Conservation (phyloP, 148 eudicot species). For the Vaccinium macrocarpon region DNA sequence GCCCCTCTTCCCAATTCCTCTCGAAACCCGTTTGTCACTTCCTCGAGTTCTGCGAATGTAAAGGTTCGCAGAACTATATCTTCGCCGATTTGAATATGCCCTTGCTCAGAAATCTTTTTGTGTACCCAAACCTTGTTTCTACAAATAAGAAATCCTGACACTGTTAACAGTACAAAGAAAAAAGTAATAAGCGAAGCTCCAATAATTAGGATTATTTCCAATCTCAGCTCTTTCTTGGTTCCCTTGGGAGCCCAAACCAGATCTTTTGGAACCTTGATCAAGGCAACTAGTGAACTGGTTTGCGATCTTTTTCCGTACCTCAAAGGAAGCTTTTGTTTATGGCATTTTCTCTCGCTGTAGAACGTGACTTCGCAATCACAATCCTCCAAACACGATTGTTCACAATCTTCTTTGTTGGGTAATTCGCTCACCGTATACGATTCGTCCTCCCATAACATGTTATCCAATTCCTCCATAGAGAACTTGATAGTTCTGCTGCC, state of each 20-base stretch:
- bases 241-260: background rate
- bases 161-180: background rate
- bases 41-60: slow-evolving; percentile 12
- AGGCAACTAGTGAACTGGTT: background rate
- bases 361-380: too few species aligned
- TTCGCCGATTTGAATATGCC: background rate
- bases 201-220: background rate
- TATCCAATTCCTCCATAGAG: too few species aligned
- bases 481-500: too few species aligned
- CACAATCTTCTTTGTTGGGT: too few species aligned
- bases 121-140: background rate
- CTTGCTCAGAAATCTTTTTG: background rate
- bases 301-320: slow-evolving; percentile 17
- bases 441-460: too few species aligned
- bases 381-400: too few species aligned
- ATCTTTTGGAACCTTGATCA: too few species aligned
- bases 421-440: too few species aligned
- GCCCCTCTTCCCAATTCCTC: slow-evolving; percentile 14
- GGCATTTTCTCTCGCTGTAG: background rate
- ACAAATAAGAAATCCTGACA: background rate
- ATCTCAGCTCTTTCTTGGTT: background rate
- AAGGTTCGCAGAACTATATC: slow-evolving; percentile 5
- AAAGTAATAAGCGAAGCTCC: background rate
- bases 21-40: slow-evolving; percentile 9
- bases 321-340: slow-evolving; percentile 29